Percentiles rank a stretch among this genome's conserved stretches.
Conservation (phyloP, 2,329 filamentous ascomycete genomes). For the Fusarium mangiferae region DNA sequence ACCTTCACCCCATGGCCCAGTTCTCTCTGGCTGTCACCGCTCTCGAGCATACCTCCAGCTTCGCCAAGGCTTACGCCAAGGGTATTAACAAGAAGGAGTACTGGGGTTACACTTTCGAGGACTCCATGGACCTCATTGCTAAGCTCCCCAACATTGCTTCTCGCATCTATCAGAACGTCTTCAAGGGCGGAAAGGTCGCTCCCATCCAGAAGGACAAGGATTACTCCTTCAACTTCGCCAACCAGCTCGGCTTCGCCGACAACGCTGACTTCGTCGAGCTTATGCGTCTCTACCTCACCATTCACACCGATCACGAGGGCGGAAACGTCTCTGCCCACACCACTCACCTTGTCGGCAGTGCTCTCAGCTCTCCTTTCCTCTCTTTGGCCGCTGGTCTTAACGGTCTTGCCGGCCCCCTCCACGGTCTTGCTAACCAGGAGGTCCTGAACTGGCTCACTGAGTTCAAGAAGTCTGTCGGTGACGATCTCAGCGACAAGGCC, state of each 20-base stretch:
- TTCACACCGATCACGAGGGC: conserved; percentile 99
- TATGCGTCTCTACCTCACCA: conserved; percentile 98
- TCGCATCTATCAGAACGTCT: conserved; percentile 99
- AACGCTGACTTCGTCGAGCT: conserved; percentile 98
- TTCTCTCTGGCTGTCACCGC: conserved; percentile 98
- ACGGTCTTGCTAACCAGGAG: conserved; percentile 99
- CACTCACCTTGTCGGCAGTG: conserved; percentile 96
- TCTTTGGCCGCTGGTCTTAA: conserved; percentile 97
- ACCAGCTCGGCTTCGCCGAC: conserved; percentile 95
- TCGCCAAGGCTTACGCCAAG: conserved; percentile 98
- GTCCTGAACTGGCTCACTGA: conserved; percentile 98
- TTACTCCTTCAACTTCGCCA: conserved; percentile 99
- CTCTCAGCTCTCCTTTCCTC: conserved; percentile 96
- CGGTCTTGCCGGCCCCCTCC: conserved; percentile 96
- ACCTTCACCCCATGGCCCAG: conserved; percentile 99
- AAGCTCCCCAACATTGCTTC: conserved; percentile 98
- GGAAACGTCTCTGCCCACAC: conserved; percentile 99
- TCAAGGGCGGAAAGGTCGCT: conserved; percentile 99
- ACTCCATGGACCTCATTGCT: conserved; percentile 99
- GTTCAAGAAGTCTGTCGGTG: conserved; percentile 96
- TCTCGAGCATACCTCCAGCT: conserved; percentile 97
- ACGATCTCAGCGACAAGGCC: conserved; percentile 93
- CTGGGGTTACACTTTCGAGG: conserved; percentile 99
- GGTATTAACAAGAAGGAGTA: conserved; percentile 99
- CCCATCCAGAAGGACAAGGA: conserved; percentile 98